These are phyloP conservation scores for Oleoguttula mirabilis DNA, from an alignment of 495 filamentous ascomycete genomes.

Conservation along the genomic window DNA sequence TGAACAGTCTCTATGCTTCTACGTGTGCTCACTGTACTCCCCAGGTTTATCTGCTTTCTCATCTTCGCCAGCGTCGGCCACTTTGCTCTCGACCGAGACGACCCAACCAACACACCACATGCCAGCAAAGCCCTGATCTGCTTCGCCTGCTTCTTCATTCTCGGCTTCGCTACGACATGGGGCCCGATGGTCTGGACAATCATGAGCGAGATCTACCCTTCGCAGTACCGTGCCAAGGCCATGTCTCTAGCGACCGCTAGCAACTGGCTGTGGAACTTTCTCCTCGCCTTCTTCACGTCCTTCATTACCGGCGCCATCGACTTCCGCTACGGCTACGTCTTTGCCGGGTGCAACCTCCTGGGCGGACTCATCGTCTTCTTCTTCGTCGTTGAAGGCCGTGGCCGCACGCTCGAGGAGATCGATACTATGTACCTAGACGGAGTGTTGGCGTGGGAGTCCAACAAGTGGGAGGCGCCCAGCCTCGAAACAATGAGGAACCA, in stretches of 20 bases:
- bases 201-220: conserved; percentile 46
- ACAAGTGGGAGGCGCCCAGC: background rate
- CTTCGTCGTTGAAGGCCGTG: conserved; percentile 61
- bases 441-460: background rate
- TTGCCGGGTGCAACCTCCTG: conserved; percentile 55
- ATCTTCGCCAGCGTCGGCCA: conserved; percentile 29
- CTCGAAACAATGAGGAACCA: background rate
- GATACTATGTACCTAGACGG: conserved; percentile 51
- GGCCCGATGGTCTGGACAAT: conserved; percentile 66
- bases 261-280: conserved; percentile 1
- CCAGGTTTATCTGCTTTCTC: conserved; percentile 23
- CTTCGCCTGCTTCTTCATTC: conserved; percentile 60
- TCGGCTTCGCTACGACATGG: conserved; percentile 50
- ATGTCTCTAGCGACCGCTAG: conserved; percentile 38
- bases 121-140: conserved; percentile 63
- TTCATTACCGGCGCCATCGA: conserved; percentile 57
- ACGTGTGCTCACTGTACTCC: background rate
- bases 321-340: conserved; percentile 68
- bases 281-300: conserved; percentile 73
- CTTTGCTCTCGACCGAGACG: conserved; percentile 25
- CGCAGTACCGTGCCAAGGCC: conserved; percentile 53
- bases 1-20: background rate
- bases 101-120: conserved; percentile 4
- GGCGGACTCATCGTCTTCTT: conserved; percentile 59
- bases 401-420: conserved; percentile 61